Conservation (phyloP, 441 rosid genomes). For the Gossypium schwendimanii region DNA sequence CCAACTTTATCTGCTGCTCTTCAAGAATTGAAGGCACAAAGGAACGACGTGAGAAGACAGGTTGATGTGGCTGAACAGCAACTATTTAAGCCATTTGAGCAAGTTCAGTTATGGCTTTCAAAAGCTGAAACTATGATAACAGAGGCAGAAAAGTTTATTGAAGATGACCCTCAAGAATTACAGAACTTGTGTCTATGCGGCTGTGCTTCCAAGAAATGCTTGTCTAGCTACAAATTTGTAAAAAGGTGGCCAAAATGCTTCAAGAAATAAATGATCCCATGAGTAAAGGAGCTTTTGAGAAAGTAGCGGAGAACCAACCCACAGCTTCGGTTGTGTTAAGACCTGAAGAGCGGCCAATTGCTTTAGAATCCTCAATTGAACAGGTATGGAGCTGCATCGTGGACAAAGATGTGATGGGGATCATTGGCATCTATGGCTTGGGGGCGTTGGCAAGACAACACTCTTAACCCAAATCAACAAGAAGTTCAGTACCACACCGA, state of each 20-base stretch:
- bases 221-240: neutral
- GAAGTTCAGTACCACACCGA: too few relatives aligned
- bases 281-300: neutral
- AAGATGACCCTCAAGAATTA: neutral
- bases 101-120: neutral
- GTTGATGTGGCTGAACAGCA: neutral
- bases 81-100: neutral
- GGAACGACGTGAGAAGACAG: neutral
- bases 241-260: neutral
- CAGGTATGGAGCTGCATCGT: neutral
- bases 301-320: neutral
- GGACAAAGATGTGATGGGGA: neutral
- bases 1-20: neutral
- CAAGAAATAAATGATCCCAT: neutral
- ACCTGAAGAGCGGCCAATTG: neutral
- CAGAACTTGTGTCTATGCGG: neutral
- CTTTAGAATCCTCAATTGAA: neutral
- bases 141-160: neutral
- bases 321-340: neutral
- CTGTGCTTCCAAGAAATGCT: neutral
- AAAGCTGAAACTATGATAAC: neutral
- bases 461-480: too few relatives aligned
- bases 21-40: neutral
- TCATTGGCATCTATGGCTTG: constrained; percentile 25
- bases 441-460: constrained; percentile 36